These are phyloP conservation scores for Alternaria sp. DNA, from an alignment of 2,329 filamentous ascomycete genomes.

Conservation along the genomic window DNA sequence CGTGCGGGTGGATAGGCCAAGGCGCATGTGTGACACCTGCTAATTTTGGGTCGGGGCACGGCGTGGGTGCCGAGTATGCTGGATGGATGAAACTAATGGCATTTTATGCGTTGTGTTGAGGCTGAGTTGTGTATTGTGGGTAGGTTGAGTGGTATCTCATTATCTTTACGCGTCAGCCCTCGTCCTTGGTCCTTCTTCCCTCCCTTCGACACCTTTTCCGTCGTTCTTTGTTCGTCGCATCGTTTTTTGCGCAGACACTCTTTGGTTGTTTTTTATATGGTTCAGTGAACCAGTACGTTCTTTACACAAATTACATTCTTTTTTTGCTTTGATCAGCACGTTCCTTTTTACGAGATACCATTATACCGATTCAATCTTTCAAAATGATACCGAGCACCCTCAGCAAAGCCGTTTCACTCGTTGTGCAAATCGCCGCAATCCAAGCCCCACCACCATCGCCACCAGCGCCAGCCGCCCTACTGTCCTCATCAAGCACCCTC, in stretches of 20 bases:
- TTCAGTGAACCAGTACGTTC: neutral
- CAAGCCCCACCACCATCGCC: conserved; percentile 6
- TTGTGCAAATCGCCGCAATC: conserved; percentile 2
- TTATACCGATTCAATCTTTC: neutral
- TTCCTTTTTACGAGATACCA: neutral
- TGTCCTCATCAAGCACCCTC: conserved; percentile 19
- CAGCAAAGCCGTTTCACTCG: conserved; percentile 5
- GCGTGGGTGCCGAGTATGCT: neutral
- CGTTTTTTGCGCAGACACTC: neutral
- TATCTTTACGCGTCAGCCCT: neutral
- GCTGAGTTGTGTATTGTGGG: neutral
- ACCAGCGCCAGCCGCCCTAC: conserved; percentile 14
- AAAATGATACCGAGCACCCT: conserved; percentile 12
- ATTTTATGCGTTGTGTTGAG: neutral
- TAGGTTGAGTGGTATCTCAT: neutral
- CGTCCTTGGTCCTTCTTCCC: neutral
- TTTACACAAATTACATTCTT: neutral
- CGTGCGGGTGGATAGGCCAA: neutral
- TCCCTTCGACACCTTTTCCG: neutral
- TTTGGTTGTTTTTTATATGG: neutral
- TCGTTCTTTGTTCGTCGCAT: neutral
- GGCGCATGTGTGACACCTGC: neutral
- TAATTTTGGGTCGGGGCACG: neutral
- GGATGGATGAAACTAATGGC: neutral
- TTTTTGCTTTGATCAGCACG: neutral